These are phyloP conservation scores for Oenanthe javanica DNA, from an alignment of 140 eudicot species.

Conservation along the genomic window DNA sequence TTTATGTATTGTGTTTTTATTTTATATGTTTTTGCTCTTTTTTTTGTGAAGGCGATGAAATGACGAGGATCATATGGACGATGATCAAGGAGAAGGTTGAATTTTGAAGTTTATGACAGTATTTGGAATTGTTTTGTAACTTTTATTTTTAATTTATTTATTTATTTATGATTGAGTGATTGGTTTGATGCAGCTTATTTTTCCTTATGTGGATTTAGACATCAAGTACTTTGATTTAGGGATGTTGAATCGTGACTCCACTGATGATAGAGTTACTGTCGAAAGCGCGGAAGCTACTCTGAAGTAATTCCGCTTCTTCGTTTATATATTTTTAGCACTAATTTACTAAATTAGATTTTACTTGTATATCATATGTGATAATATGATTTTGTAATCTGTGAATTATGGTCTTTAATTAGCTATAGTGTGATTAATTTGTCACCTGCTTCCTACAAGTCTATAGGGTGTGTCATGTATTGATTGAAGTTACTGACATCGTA, in stretches of 20 bases:
- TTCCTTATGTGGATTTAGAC: constrained; percentile 78
- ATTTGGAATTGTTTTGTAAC: background rate
- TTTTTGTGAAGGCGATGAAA: constrained; percentile 71
- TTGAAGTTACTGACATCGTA: too few relatives aligned
- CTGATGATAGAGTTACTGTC: constrained; percentile 79
- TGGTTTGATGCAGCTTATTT: constrained; percentile 59
- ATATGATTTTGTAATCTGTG: too few relatives aligned
- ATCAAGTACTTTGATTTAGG: constrained; percentile 88
- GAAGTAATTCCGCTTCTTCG: constrained; percentile 38
- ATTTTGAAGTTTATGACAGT: background rate
- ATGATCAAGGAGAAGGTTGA: constrained; percentile 82
- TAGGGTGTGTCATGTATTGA: too few relatives aligned
- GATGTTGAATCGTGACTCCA: constrained; percentile 82
- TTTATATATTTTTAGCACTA: background rate
- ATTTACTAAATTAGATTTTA: too few relatives aligned
- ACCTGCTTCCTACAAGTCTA: too few relatives aligned
- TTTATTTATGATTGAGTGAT: constrained; percentile 1
- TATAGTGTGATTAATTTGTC: too few relatives aligned
- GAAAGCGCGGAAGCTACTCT: constrained; percentile 89
- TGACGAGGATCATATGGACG: constrained; percentile 86
- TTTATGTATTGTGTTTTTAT: background rate
- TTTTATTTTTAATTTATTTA: background rate
- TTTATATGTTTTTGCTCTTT: background rate
- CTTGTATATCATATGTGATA: too few relatives aligned
- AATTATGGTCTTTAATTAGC: too few relatives aligned